A percentile compares a stretch with the other conserved stretches of the same genome.
phyloP scores from a whole-genome alignment of 768 basidiomycete species.

The Suillus clintonianus region DNA sequence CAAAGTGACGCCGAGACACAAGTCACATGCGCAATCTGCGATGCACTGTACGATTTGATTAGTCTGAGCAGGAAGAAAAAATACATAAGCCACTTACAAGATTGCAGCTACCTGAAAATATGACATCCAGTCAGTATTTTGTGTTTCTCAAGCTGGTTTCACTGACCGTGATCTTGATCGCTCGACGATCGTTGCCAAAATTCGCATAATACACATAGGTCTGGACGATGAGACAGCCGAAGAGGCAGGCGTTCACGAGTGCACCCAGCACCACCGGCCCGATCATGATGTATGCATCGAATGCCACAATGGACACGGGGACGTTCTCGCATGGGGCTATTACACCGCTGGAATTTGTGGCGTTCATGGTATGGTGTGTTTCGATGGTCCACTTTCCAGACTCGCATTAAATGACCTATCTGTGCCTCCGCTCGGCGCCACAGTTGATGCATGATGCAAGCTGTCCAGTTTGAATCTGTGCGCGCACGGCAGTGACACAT shows the following conservation, averaged over 20 bases:
- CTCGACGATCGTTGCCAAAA: slow-evolving; percentile 14
- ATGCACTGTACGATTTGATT: neutral
- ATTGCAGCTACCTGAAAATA: neutral
- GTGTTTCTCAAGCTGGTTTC: neutral
- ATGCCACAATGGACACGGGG: neutral
- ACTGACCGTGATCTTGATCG: slow-evolving; percentile 19
- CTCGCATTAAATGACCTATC: neutral
- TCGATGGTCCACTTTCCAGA: neutral
- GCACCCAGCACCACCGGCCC: slow-evolving; percentile 23
- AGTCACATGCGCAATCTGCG: neutral
- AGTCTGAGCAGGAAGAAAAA: neutral
- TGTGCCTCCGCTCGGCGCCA: neutral
- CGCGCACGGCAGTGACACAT: no score
- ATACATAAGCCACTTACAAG: neutral
- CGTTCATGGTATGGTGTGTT: neutral
- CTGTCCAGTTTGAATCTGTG: no score
- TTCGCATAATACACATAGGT: slow-evolving; percentile 27
- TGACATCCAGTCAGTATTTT: neutral
- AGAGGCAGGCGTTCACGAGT: slow-evolving; percentile 22
- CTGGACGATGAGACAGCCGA: slow-evolving; percentile 26
- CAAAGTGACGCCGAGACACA: neutral
- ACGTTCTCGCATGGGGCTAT: neutral
- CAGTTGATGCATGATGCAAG: no score
- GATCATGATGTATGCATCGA: slow-evolving; percentile 11
- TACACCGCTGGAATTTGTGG: neutral